Base-by-base conservation (phyloP, 257 asterid genomes). In the Prunella vulgaris region DNA sequence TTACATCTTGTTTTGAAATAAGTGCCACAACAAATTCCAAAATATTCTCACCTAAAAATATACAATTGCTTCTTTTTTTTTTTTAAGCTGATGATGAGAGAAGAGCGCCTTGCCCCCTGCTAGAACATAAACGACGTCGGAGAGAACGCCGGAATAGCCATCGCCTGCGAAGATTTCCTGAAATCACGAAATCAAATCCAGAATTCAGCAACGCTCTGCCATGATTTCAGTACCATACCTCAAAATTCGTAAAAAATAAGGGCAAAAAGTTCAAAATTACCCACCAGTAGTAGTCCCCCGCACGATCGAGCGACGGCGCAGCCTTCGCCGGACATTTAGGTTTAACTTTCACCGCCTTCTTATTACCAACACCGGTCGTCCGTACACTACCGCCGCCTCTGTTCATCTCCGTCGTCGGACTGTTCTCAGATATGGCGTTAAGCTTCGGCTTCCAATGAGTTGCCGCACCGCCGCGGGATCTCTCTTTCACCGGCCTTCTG, bases 381-480 rank as follows among this genome's bases (percentile, higher is more conserved):
- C 37, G 72, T 44, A 33, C 73, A 9, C 14, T 57, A 5, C 27
- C 61, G 33, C 49, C 63, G 24, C 53, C 51, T 7, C 30, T 32
- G 52, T 1, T 10, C 10, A 5, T 62, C 74, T 62, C 73, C 60
- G 44, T 33, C 60, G 66, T 12, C 28, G 68, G 80, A n/a, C 52
- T 60, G 61, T 78, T 80, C 71, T 86, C 93, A 1, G 83, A 73
- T 30, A 86, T 86, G 2, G 48, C 77, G 5, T 64, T 78, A 38
- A 86, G 89, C 44, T 68, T 79, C 7, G 92, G 89, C 65, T 80
- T 78, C 92, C 92, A 84, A 24, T 80, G 63, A 37, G 37, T 59
- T 0, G 48, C 54, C 2, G 30, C 68, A 59, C 71, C 35, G 52
- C 71, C 65, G 44, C 63, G n/a, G 28, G 79, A 7, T 60, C 58